Base-by-base conservation (phyloP, 2,329 filamentous ascomycete genomes). In the Dactylellina sp. region DNA sequence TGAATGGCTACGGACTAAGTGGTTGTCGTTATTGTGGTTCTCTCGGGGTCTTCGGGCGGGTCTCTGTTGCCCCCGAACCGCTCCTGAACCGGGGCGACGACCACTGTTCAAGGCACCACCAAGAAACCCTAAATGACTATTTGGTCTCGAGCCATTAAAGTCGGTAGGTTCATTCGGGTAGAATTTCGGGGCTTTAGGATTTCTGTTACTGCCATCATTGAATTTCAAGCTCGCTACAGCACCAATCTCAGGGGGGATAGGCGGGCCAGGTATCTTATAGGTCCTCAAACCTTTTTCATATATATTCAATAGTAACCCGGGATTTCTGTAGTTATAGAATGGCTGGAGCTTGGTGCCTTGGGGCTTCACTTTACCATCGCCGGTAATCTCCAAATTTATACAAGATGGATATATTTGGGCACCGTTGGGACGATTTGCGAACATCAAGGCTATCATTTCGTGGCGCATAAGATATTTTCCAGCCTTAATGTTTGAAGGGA, bases 391-490 rank as follows among this genome's bases (percentile, higher is more conserved):
- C 24, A 86, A 78, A 78, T 85, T 85, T 62, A 85, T 77, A 76
- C 85, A 87, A 79, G 85, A 83, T n/a, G 82, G 84, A 78, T 84
- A 86, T 77, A 81, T 82, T 81, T 84, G 85, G 0, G 84, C 84
- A 18, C 84, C 84, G 12, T 2, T 79, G 75, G n/a, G 80, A 79
- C 14, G 78, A 14, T 12, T 14, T 3, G 37, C 37, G 76, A 1
- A 81, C 81, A 0, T 80, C 14, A 86, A 78, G 1, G 82, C 85
- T 63, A 84, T 83, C 50, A 83, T 81, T 79, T 87, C 86, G 76
- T 86, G 85, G 1, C 86, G 81, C 25, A 87, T 78, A 28, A 87
- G 83, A 75, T 87, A 87, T 74, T 80, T 78, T n/a, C 81, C 81
- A 3, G 80, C 66, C 11, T 79, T 80, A 42, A 82, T 77, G 20